Base-by-base conservation (phyloP, 805 yeast species). In the Ogataea zsoltii region DNA sequence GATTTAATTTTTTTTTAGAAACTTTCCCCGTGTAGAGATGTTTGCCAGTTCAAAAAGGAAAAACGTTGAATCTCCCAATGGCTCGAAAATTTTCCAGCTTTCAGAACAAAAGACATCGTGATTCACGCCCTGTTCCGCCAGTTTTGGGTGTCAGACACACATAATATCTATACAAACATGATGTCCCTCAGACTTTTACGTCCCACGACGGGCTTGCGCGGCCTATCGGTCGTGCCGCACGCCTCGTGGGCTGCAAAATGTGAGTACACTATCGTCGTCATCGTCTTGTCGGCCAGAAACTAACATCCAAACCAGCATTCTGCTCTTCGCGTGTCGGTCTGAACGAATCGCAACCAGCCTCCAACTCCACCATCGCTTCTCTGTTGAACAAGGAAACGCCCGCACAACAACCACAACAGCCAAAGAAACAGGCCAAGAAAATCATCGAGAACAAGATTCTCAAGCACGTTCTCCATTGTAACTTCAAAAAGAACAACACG, bases 401-500 rank as follows among this genome's bases (percentile, higher is more conserved):
- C 33, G 44, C 21, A 41, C 51, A 31, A 32, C 45, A 29, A 47
- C 46, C 37, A 18, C 44, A 38, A 37, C 41, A 33, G 16, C 26
- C 38, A 14, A 36, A 31, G 30, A 42, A 19, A 26, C 43, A 33
- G 23, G 42, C 28, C 23, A 50, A 38, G 51, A 54, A 39, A 47
- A 46, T 33, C 23, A 41, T 32, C 48, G 40, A 60, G 19, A 53
- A 57, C 48, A 59, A 61, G 40, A 55, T 60, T 18, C 83, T 85
- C 21, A 80, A 82, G 58, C 84, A 89, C 71, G 81, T 86, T 42
- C 64, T 92, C 44, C 87, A 87, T 66, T 88, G 89, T 48, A 69
- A 74, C 25, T 91, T 90, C 69, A 80, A 84, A 44, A 82, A 82
- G 61, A 92, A 91, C 70, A 91, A 91, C 71, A 86, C 96, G 2